Evolutionary conservation across 306 rosid genomes (phyloP).

Genomic region (Rosa multiflora): DNA sequence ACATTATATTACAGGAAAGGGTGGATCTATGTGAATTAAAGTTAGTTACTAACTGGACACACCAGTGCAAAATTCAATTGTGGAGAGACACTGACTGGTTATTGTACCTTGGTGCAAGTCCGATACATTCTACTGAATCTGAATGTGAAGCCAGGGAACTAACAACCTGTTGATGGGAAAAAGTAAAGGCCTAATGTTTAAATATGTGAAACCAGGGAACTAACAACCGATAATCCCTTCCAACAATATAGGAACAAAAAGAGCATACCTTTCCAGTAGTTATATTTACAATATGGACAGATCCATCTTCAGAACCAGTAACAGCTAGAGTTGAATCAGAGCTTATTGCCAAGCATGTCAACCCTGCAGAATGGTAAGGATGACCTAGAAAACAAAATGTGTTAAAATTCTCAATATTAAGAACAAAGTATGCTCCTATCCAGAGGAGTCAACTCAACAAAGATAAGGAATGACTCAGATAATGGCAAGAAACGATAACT

Average conservation of each 20-base stretch:
- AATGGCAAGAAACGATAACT: neutral
- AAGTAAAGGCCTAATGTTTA: conserved; percentile 17
- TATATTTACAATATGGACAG: conserved; percentile 72
- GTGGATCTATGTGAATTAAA: neutral
- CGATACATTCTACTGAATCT: conserved; percentile 80
- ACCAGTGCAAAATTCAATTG: neutral
- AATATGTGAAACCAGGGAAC: neutral
- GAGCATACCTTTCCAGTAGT: conserved; percentile 68
- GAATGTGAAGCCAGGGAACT: conserved; percentile 59
- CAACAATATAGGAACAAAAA: conserved; percentile 16
- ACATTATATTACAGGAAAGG: neutral
- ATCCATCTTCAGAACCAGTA: conserved; percentile 85
- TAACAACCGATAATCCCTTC: neutral
- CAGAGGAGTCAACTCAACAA: neutral
- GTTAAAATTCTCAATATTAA: conserved; percentile 5
- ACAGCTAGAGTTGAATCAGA: conserved; percentile 69
- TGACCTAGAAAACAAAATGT: conserved; percentile 55
- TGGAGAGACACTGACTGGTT: conserved; percentile 13
- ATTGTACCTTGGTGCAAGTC: conserved; percentile 65
- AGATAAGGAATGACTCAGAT: neutral
- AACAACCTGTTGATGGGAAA: conserved; percentile 61
- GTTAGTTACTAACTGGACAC: neutral
- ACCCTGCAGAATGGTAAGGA: conserved; percentile 71
- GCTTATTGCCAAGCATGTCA: conserved; percentile 81
- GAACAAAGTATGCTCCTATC: neutral